Evolutionary conservation across 805 yeast species (phyloP), one percentile per base, ranked within the genome.

Genomic region (Saccharomycopsis sp.): DNA sequence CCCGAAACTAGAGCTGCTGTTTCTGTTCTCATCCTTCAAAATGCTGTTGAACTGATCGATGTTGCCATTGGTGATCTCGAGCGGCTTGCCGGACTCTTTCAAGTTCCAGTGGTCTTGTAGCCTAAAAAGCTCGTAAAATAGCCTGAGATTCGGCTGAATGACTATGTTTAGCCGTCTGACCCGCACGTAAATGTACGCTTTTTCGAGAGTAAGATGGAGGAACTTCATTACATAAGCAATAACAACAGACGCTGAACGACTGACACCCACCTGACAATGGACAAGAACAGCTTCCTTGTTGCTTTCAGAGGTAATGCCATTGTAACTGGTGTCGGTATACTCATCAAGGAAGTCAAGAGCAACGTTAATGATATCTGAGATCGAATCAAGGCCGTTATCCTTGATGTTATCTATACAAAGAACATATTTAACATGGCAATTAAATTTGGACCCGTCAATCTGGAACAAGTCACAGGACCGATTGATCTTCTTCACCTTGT

Each of bases 201-300:
- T 75, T 1, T 94, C 84, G 29, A 93, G 73, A 50, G 83, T 81
- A 56, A 89, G 73, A 15, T 80, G 72, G 56, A 87, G 72, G 47
- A 96, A 73, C 64, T 82, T 81, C 97, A 93, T 92, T 44, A 89
- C 93, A 68, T 91, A 97, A 1, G 97, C 97, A 64, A 93, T 93
- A 65, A 96, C 93, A 9, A 93, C 96, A 0, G 97, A 89, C 0
- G 97, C 98, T 2, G 96, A 89, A 57, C 98, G 75, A 0, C 97
- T 89, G 2, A 93, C 98, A 0, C 98, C 98, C 53, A 90, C 97
- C 67, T 96, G 87, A 66, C 98, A 93, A 70, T 93, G 98, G 9
- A 93, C 92, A 61, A 93, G 75, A 1, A 47, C 38, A 24, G 52
- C 56, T 7, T 22, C 7, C 3, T 53, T 9, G 20, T 56, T 54